A percentile compares a stretch with the other conserved stretches of the same genome.
Conservation (phyloP, 306 rosid species). For the Crataegus laevigata region DNA sequence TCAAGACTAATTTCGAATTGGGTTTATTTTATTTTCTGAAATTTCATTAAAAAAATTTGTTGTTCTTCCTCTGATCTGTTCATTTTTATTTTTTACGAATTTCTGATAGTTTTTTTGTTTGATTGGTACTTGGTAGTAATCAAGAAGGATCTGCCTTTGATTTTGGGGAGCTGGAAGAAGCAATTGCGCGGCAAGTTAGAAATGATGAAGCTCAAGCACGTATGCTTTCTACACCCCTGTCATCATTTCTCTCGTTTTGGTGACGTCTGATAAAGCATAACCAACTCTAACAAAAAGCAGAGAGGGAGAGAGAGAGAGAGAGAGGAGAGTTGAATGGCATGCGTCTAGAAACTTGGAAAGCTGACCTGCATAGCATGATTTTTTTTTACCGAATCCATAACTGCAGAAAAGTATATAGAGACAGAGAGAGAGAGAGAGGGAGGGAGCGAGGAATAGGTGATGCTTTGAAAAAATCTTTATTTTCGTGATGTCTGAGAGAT, state of each 20-base stretch:
- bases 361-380: constrained; percentile 43
- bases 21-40: background rate
- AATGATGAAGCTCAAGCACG: constrained; percentile 82
- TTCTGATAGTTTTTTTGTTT: background rate
- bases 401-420: constrained; percentile 40
- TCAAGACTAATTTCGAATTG: background rate
- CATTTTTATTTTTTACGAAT: constrained; percentile 1
- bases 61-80: background rate
- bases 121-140: constrained; percentile 29
- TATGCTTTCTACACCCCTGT: constrained; percentile 16
- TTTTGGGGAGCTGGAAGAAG: constrained; percentile 95
- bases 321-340: constrained; percentile 41
- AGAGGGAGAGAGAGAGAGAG: constrained; percentile 16
- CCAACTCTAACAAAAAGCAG: constrained; percentile 29
- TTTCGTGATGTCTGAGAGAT: constrained; percentile 39
- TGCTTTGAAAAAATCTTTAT: constrained; percentile 13
- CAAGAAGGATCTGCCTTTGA: constrained; percentile 66
- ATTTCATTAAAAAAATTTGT: background rate
- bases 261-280: constrained; percentile 38
- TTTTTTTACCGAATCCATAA: constrained; percentile 65
- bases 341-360: constrained; percentile 54
- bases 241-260: constrained; percentile 10
- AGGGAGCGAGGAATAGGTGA: background rate
- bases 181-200: constrained; percentile 68
- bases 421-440: too few relatives aligned